Evolutionary conservation across 148 eudicot species (phyloP).

Genomic region (Silene latifolia): DNA sequence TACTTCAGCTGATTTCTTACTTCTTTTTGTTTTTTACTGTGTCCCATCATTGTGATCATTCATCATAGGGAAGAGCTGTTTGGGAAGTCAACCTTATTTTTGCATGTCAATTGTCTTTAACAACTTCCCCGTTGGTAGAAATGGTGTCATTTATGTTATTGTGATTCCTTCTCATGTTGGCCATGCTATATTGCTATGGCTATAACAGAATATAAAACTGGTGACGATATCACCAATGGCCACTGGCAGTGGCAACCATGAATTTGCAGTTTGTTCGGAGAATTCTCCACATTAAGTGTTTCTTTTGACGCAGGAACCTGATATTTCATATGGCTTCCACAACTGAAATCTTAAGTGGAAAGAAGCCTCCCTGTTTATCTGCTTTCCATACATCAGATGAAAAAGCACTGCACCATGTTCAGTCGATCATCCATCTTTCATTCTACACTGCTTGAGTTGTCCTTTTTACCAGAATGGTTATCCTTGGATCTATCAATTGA

Average conservation of each 20-base stretch:
- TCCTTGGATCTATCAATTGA: constrained; percentile 51
- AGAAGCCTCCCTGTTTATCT: constrained; percentile 54
- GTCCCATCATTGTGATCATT: neutral
- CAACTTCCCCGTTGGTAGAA: neutral
- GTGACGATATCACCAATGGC: neutral
- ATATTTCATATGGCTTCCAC: constrained; percentile 74
- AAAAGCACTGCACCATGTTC: constrained; percentile 49
- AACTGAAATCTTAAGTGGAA: constrained; percentile 57
- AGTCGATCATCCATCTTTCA: constrained; percentile 46
- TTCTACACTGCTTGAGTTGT: constrained; percentile 59
- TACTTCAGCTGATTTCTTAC: neutral
- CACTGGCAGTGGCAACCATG: constrained; percentile 20
- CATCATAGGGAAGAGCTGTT: neutral
- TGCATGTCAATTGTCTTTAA: neutral
- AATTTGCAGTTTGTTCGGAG: constrained; percentile 34
- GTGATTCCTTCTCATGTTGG: neutral
- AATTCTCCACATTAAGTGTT: constrained; percentile 62
- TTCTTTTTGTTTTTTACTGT: neutral
- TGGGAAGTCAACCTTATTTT: neutral
- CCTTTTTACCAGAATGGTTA: constrained; percentile 44
- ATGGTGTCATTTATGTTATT: neutral
- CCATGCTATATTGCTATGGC: neutral
- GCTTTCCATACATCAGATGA: constrained; percentile 58
- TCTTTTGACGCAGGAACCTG: constrained; percentile 95
- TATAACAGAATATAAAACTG: constrained; percentile 9